A percentile compares a stretch with the other conserved stretches of the same genome.
These are phyloP conservation scores for Astrocystis sublimbata DNA, from an alignment of 495 filamentous ascomycete genomes.

Conservation along the genomic window DNA sequence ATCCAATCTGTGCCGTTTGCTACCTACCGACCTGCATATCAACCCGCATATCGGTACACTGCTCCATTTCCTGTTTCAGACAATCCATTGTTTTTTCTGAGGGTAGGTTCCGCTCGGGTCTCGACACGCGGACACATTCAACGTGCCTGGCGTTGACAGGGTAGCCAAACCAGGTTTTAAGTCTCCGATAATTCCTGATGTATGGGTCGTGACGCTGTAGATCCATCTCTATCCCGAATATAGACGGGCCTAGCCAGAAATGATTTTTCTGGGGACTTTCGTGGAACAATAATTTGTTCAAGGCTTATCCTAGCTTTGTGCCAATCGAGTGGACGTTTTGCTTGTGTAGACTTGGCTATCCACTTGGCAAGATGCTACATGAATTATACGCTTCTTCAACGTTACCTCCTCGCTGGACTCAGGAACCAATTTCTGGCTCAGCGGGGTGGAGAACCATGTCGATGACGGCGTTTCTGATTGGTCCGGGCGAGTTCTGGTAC, in stretches of 20 bases:
- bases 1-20: not conserved
- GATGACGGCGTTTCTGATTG: not conserved
- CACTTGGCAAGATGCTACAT: slow-evolving; percentile 1
- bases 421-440: not conserved
- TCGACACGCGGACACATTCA: not conserved
- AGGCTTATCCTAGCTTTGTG: not conserved
- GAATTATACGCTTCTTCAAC: not conserved
- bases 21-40: slow-evolving; percentile 12
- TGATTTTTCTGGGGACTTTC: not conserved
- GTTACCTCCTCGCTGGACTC: not conserved
- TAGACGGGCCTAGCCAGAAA: not conserved
- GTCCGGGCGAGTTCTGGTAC: not conserved
- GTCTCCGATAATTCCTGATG: not conserved
- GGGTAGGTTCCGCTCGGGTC: slow-evolving; percentile 1
- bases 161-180: not conserved
- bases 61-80: slow-evolving; percentile 8
- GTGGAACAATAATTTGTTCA: not conserved
- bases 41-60: slow-evolving; percentile 8
- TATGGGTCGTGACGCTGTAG: not conserved
- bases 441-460: not conserved
- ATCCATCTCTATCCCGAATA: not conserved
- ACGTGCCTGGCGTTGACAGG: slow-evolving; percentile 1
- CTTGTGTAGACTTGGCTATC: not conserved
- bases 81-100: slow-evolving; percentile 1
- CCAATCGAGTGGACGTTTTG: not conserved